phyloP scores from a whole-genome alignment of 2,329 filamentous ascomycete genomes.

The Hymenoscyphus fraxineus region DNA sequence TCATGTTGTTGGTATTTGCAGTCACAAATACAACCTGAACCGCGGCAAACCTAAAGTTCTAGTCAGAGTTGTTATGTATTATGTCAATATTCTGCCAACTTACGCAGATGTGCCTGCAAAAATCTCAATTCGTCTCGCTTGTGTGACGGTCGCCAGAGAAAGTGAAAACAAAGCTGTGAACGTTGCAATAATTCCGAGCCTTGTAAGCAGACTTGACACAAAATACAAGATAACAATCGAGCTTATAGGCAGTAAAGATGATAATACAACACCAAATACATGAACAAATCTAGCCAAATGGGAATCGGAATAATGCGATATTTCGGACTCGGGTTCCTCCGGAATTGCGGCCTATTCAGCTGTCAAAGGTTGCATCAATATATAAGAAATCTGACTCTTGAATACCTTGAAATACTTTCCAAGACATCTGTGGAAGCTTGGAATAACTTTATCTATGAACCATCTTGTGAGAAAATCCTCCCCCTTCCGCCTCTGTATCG shows the following conservation, averaged over 20 bases:
- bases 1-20: not conserved
- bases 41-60: not conserved
- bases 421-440: not conserved
- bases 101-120: slow-evolving; percentile 5
- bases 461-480: not conserved
- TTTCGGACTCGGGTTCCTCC: not conserved
- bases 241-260: not conserved
- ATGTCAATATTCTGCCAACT: not conserved
- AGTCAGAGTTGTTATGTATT: not conserved
- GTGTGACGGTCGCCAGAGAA: not conserved
- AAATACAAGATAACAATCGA: slow-evolving; percentile 3
- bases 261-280: not conserved
- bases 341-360: not conserved
- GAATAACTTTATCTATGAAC: not conserved
- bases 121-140: not conserved
- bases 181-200: not conserved
- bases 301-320: not conserved
- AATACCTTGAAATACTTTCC: not conserved
- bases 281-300: not conserved
- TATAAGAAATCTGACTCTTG: not conserved
- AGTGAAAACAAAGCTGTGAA: not conserved
- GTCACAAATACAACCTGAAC: not conserved
- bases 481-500: not conserved
- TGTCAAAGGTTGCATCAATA: not conserved
- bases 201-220: not conserved